Conservation (phyloP, 345 rosid genomes). For the Brassica juncea region DNA sequence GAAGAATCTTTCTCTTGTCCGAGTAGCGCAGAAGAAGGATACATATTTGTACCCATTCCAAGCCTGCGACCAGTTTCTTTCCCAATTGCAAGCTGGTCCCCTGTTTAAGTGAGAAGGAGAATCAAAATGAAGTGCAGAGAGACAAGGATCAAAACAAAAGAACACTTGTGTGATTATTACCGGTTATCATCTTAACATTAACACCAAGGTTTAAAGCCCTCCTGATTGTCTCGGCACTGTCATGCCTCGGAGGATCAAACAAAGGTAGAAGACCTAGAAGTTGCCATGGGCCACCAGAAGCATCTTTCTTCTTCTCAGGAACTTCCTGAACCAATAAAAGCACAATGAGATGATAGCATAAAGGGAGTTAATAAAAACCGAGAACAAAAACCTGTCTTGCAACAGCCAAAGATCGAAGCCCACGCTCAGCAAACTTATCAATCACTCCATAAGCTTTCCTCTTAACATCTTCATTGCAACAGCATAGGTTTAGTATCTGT, state of each 20-base stretch:
- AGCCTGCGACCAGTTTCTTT: slow-evolving; percentile 97
- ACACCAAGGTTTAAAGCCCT: slow-evolving; percentile 91
- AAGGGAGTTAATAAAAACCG: neutral
- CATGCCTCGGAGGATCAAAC: slow-evolving; percentile 97
- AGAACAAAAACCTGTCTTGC: slow-evolving; percentile 69
- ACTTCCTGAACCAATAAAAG: slow-evolving; percentile 56
- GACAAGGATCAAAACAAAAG: neutral
- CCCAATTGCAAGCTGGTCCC: slow-evolving; percentile 93
- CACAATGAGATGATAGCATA: neutral
- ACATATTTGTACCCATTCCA: slow-evolving; percentile 98
- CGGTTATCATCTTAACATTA: slow-evolving; percentile 92
- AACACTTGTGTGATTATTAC: slow-evolving; percentile 38
- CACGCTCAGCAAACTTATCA: slow-evolving; percentile 92
- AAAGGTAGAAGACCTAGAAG: slow-evolving; percentile 80
- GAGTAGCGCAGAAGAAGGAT: slow-evolving; percentile 84
- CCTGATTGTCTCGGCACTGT: slow-evolving; percentile 93
- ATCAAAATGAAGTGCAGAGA: neutral
- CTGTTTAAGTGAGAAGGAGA: slow-evolving; percentile 35
- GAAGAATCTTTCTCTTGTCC: slow-evolving; percentile 84
- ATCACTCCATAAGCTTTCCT: slow-evolving; percentile 72
- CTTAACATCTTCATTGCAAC: slow-evolving; percentile 70
- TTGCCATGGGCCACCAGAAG: slow-evolving; percentile 86
- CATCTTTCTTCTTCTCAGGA: slow-evolving; percentile 75
- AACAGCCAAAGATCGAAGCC: slow-evolving; percentile 85
- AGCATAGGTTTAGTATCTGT: slow-evolving; percentile 73